phyloP scores from a whole-genome alignment of 108 stramenopile genomes.

The Stephanodiscus triporus region DNA sequence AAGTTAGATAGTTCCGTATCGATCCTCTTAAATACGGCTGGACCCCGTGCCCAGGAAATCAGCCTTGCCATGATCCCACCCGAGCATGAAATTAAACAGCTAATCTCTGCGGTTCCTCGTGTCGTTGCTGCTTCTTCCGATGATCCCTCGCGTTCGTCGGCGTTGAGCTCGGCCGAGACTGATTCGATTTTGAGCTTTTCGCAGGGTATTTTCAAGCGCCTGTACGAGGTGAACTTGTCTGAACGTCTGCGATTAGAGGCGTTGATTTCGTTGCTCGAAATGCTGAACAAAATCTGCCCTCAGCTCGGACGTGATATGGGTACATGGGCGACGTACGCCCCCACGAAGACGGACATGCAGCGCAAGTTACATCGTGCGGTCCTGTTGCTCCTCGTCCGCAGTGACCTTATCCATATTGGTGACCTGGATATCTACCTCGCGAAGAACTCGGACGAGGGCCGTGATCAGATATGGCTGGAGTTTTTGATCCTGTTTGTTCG shows the following conservation, averaged over 20 bases:
- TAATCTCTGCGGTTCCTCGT: constrained; percentile 86
- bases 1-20: constrained; percentile 84
- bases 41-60: constrained; percentile 83
- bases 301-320: constrained; percentile 87
- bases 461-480: constrained; percentile 89
- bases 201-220: constrained; percentile 95
- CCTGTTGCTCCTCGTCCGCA: constrained; percentile 86
- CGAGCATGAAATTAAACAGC: constrained; percentile 90
- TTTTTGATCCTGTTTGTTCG: constrained; percentile 89
- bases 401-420: constrained; percentile 71
- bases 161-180: constrained; percentile 68
- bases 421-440: constrained; percentile 90
- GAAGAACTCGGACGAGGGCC: constrained; percentile 81
- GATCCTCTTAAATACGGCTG: constrained; percentile 73
- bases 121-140: constrained; percentile 64
- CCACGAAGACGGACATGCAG: constrained; percentile 82
- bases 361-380: constrained; percentile 91
- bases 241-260: constrained; percentile 91
- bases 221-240: constrained; percentile 88
- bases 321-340: constrained; percentile 93
- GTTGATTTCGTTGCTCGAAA: constrained; percentile 86
- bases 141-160: constrained; percentile 39
- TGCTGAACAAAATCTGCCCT: constrained; percentile 81
- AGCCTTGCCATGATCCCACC: constrained; percentile 86
- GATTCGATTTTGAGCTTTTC: constrained; percentile 92